Evolutionary conservation across 768 basidiomycete species (phyloP).

Genomic region (Floccularia luteovirens): DNA sequence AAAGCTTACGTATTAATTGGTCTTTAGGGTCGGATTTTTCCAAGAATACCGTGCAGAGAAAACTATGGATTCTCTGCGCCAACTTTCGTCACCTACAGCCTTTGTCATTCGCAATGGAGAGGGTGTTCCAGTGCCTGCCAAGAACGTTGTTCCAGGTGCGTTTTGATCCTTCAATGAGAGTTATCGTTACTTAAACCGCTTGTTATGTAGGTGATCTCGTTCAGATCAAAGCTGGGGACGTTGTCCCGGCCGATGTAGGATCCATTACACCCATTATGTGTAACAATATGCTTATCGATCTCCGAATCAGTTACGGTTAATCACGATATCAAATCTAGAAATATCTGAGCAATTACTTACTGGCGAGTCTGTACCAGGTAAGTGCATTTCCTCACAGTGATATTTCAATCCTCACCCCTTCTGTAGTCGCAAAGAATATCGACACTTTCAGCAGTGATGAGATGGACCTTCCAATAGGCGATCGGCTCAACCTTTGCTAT

Average conservation of each 20-base stretch:
- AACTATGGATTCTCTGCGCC: constrained; percentile 41
- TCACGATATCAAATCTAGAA: constrained; percentile 38
- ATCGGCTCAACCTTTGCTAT: constrained; percentile 9
- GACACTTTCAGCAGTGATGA: constrained; percentile 20
- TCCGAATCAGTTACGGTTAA: constrained; percentile 25
- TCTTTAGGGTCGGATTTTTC: constrained; percentile 29
- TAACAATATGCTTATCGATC: not conserved
- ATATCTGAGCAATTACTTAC: constrained; percentile 45
- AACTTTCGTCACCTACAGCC: constrained; percentile 39
- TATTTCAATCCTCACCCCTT: not conserved
- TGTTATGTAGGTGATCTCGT: constrained; percentile 24
- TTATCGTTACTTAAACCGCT: not conserved
- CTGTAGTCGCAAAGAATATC: constrained; percentile 29
- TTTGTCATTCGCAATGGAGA: constrained; percentile 34
- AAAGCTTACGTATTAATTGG: not conserved
- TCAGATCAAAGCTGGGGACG: constrained; percentile 30
- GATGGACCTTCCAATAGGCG: constrained; percentile 21
- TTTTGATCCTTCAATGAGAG: not conserved
- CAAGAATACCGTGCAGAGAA: constrained; percentile 42
- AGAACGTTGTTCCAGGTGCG: constrained; percentile 31
- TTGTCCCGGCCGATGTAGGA: constrained; percentile 36
- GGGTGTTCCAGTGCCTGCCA: constrained; percentile 29
- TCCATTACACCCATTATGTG: not conserved
- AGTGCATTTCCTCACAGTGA: not conserved
- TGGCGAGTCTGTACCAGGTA: constrained; percentile 42